Evolutionary conservation across 208 protist species (phyloP).

Genomic region (Leishmania mexicana): DNA sequence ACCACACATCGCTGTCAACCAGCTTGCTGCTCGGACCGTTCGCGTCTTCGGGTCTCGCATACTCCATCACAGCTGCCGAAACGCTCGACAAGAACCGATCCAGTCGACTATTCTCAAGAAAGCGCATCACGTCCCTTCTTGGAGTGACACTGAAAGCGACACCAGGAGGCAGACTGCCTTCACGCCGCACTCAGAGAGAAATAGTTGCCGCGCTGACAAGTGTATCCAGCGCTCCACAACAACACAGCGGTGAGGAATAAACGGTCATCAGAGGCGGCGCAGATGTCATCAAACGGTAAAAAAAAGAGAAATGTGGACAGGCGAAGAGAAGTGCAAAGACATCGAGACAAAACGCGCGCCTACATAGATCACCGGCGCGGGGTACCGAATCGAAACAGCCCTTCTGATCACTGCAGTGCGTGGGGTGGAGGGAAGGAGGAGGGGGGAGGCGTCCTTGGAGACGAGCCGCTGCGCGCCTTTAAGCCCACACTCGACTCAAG

Average conservation of each 20-base stretch:
- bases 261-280: background rate
- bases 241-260: no score
- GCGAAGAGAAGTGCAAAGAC: background rate
- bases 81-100: background rate
- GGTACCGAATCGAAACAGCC: background rate
- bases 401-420: background rate
- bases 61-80: background rate
- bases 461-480: background rate
- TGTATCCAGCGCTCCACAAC: background rate
- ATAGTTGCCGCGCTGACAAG: background rate
- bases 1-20: slow-evolving; percentile 76
- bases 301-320: background rate
- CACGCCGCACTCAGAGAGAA: background rate
- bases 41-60: slow-evolving; percentile 22
- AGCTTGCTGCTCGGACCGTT: slow-evolving; percentile 26
- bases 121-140: background rate
- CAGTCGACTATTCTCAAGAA: background rate
- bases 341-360: background rate
- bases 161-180: background rate
- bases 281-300: background rate
- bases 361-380: background rate
- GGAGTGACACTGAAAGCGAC: background rate
- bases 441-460: no score
- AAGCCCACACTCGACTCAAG: background rate
- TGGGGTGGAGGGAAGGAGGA: no score